phyloP scores from a whole-genome alignment of 2,329 filamentous ascomycete species.

The Fusarium nelsonii region DNA sequence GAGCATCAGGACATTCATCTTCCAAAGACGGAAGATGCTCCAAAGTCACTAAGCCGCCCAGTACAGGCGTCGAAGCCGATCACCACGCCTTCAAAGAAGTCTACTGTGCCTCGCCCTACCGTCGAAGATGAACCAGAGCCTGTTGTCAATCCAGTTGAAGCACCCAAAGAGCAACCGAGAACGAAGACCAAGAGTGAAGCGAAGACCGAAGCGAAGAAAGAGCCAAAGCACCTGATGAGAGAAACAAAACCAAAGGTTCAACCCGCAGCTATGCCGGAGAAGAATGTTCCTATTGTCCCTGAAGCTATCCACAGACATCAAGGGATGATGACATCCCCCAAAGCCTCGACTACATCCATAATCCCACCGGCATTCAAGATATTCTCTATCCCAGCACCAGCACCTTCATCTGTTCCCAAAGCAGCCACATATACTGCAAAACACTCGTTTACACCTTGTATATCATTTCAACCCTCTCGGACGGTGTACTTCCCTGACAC shows the following conservation, averaged over 20 bases:
- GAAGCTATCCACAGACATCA: not conserved
- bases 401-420: slow-evolving; percentile 2
- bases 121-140: slow-evolving; percentile 15
- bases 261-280: not conserved
- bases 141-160: not conserved
- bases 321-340: not conserved
- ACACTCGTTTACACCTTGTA: not conserved
- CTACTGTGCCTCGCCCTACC: not conserved
- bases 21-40: not conserved
- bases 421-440: not conserved
- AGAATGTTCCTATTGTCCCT: not conserved
- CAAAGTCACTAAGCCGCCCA: not conserved
- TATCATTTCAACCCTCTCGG: slow-evolving; percentile 4
- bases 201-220: not conserved
- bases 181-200: not conserved
- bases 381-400: not conserved
- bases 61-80: not conserved
- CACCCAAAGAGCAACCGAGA: not conserved
- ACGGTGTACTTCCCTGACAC: slow-evolving; percentile 12
- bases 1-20: not conserved
- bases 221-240: not conserved
- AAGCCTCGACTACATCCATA: not conserved
- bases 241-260: not conserved
- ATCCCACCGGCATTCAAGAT: not conserved
- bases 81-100: not conserved